Evolutionary conservation across 2,329 filamentous ascomycete genomes (phyloP).

Genomic region (Pseudogymnoascus sp.): DNA sequence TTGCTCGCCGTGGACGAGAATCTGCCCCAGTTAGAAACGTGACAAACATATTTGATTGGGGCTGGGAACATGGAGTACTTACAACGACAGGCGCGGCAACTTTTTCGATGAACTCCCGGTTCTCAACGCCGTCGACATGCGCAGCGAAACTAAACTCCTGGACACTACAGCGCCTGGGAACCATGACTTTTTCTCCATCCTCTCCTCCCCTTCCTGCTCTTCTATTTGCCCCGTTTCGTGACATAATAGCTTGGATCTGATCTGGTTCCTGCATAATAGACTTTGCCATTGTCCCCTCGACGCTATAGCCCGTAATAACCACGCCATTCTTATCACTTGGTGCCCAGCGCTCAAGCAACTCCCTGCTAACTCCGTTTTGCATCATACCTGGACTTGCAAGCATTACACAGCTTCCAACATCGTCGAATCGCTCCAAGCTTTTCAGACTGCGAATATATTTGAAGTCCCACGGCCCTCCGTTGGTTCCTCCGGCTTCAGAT

Average conservation of each 20-base stretch:
- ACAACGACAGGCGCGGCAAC: constrained; percentile 86
- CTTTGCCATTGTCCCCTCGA: constrained; percentile 97
- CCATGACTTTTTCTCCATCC: constrained; percentile 81
- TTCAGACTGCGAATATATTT: constrained; percentile 87
- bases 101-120: constrained; percentile 93
- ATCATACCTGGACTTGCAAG: constrained; percentile 96
- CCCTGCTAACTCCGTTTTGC: constrained; percentile 88
- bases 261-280: constrained; percentile 92
- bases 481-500: constrained; percentile 65
- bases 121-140: constrained; percentile 92
- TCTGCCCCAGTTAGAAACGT: constrained; percentile 42
- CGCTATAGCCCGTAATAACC: constrained; percentile 95
- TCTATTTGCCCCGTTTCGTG: constrained; percentile 55
- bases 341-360: constrained; percentile 90
- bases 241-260: constrained; percentile 90
- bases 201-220: constrained; percentile 48
- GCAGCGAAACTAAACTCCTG: constrained; percentile 94
- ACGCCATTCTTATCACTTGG: constrained; percentile 97
- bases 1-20: constrained; percentile 92
- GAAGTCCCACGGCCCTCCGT: constrained; percentile 93
- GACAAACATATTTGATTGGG: background rate
- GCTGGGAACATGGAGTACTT: constrained; percentile 36
- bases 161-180: constrained; percentile 84
- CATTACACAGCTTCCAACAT: constrained; percentile 93
- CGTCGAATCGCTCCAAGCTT: constrained; percentile 89